Base-by-base conservation (phyloP, 169 alveolate genomes). In the Plasmodium chabaudi region DNA sequence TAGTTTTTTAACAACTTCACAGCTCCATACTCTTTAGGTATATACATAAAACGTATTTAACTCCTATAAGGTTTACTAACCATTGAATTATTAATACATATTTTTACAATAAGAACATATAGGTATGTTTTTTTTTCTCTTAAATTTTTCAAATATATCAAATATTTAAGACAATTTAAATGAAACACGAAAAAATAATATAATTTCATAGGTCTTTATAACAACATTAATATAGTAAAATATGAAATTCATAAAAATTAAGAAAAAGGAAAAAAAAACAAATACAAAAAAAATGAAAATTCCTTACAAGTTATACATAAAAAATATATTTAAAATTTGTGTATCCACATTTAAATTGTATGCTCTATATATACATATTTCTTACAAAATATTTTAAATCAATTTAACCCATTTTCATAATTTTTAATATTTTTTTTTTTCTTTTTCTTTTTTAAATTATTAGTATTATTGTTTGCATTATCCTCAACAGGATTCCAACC, bases 401-500 rank as follows among this genome's bases (percentile, higher is more conserved):
- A 63, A 64, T 17, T 64, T 44, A 12, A 27, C 17, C 9, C 2
- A 13, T 79, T 65, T 65, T 79, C 61, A 21, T 5, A n/a, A n/a
- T 75, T 75, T 47, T 46, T 63, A 1, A 51, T 79, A 59, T 79
- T 79, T 19, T 64, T 65, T 70, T 77, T 79, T 21, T 79, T 79
- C 47, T 51, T 64, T 39, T 79, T 79, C 44, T 79, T 65, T 25
- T 57, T 59, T 27, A 12, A n/a, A 27, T 19, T 34, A 12, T 10
- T 47, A 7, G n/a, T n/a, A 3, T 61, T 65, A 9, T 51, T 79
- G 19, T 65, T 27, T 65, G 17, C 72, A 42, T 64, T 39, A 1
- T 79, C 89, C 65, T 65, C 49, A 21, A 79, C 68, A 56, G 89
- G 89, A 60, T 79, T 79, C 89, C 89, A 79, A 0, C 89, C 89